These are phyloP conservation scores for Phytophthora foliorum DNA, from an alignment of 352 stramenopile species.

Conservation along the genomic window DNA sequence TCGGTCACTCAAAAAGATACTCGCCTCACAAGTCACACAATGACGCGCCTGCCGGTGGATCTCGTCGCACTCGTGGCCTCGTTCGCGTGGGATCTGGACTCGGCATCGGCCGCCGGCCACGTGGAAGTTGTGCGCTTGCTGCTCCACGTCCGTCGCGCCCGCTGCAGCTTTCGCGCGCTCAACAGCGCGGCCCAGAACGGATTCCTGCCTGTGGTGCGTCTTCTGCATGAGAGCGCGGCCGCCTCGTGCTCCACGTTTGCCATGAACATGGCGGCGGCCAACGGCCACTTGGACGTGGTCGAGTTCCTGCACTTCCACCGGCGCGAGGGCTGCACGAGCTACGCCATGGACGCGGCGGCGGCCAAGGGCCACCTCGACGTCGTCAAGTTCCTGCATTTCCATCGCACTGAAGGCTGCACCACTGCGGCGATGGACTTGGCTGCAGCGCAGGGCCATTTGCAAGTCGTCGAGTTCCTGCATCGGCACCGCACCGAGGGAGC, in stretches of 20 bases:
- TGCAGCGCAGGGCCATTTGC: slow-evolving; percentile 40
- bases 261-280: slow-evolving; percentile 47
- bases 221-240: slow-evolving; percentile 20
- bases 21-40: slow-evolving; percentile 2
- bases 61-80: slow-evolving; percentile 40
- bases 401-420: slow-evolving; percentile 42
- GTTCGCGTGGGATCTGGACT: slow-evolving; percentile 46
- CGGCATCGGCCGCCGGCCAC: slow-evolving; percentile 28
- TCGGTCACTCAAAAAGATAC: slow-evolving; percentile 31
- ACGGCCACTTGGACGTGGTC: slow-evolving; percentile 35
- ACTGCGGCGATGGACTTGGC: slow-evolving; percentile 47
- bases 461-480: slow-evolving; percentile 51
- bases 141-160: slow-evolving; percentile 15
- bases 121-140: slow-evolving; percentile 39
- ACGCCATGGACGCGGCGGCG: slow-evolving; percentile 54
- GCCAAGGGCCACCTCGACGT: slow-evolving; percentile 42
- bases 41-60: slow-evolving; percentile 33
- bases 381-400: slow-evolving; percentile 50
- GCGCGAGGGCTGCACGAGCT: slow-evolving; percentile 45
- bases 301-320: slow-evolving; percentile 48
- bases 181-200: slow-evolving; percentile 35
- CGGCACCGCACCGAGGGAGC: slow-evolving; percentile 36
- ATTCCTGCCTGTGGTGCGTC: slow-evolving; percentile 27
- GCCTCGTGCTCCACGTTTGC: slow-evolving; percentile 34
- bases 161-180: slow-evolving; percentile 28